Evolutionary conservation across 2,329 filamentous ascomycete genomes (phyloP).

Genomic region (Ascochyta clinopodiicola): DNA sequence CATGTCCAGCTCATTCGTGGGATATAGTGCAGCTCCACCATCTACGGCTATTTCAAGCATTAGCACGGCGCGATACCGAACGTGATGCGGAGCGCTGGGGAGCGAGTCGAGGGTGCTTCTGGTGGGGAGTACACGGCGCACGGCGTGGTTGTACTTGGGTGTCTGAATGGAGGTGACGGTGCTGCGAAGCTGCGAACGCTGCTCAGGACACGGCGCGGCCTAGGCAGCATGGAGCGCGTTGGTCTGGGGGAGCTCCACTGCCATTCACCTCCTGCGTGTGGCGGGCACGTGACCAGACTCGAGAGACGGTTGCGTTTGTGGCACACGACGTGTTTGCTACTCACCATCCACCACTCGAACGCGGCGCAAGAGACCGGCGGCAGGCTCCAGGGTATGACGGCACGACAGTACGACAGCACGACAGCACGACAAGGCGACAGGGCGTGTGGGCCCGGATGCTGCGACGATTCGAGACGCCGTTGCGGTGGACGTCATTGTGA

Average conservation of each 20-base stretch:
- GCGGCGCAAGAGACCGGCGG: neutral
- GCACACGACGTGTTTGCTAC: too few species aligned
- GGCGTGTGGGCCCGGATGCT: conserved; percentile 11
- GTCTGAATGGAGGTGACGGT: neutral
- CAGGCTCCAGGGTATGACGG: neutral
- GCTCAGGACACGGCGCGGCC: conserved; percentile 18
- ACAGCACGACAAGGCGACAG: neutral
- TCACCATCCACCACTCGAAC: too few species aligned
- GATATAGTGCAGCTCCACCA: neutral
- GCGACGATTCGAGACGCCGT: conserved; percentile 13
- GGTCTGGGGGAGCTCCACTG: conserved; percentile 11
- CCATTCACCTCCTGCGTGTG: conserved; percentile 6
- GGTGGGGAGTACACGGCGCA: conserved; percentile 3
- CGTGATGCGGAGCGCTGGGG: conserved; percentile 1
- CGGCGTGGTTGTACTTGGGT: neutral
- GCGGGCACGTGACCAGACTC: conserved; percentile 15
- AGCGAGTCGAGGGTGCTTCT: conserved; percentile 3
- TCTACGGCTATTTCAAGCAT: conserved; percentile 1
- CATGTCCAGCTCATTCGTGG: conserved; percentile 14
- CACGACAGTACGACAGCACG: too few species aligned
- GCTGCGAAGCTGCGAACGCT: conserved; percentile 7
- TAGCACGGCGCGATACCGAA: neutral
- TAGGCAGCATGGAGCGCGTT: conserved; percentile 10
- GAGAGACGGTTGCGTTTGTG: conserved; percentile 1
- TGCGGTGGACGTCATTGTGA: conserved; percentile 20